Evolutionary conservation across 2,329 filamentous ascomycete species (phyloP), one percentile per base, ranked within the genome.

Genomic region (Sarocladium brachiariae): DNA sequence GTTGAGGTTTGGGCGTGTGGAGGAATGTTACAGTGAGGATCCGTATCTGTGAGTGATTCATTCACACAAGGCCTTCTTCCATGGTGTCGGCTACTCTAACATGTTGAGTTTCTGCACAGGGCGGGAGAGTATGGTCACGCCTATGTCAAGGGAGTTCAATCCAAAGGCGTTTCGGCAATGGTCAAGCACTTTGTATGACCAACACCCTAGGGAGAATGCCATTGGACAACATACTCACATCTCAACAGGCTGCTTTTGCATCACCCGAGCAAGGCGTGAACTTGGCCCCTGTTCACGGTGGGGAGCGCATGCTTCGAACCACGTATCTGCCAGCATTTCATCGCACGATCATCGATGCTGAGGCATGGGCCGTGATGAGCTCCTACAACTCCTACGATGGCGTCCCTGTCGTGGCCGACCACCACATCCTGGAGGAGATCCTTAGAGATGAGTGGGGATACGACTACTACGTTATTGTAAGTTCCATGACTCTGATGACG

Each of bases 371-470:
- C 35, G 78, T 89, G 57, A 90, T 90, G 87, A 81, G 82, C 25
- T 79, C 86, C 0, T 90, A 90, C 60, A 80, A 87, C 59, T 81
- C 82, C 50, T 87, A 89, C 55, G 86, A 90, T 55, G 86, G 86
- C 2, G 71, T 87, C 13, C 84, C 86, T 1, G 74, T 80, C 0
- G 78, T 87, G 47, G 77, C 85, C 2, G 79, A 87, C 61, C 72
- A 78, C 50, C 79, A 84, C 53, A 71, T 83, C 3, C 71, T 89
- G 37, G 86, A 83, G 1, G 76, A 84, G 16, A 86, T 89, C 37
- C 69, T 90, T 10, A 73, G 86, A 51, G 75, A 77, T 1, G 81
- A 88, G 60, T 89, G 86, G 86, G 84, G 81, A 1, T 89, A 85
- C 57, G 73, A 87, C 53, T 87, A 85, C 66, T 87, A 75, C 53